phyloP scores from a whole-genome alignment of 306 rosid species.

The Coriaria nepalensis region DNA sequence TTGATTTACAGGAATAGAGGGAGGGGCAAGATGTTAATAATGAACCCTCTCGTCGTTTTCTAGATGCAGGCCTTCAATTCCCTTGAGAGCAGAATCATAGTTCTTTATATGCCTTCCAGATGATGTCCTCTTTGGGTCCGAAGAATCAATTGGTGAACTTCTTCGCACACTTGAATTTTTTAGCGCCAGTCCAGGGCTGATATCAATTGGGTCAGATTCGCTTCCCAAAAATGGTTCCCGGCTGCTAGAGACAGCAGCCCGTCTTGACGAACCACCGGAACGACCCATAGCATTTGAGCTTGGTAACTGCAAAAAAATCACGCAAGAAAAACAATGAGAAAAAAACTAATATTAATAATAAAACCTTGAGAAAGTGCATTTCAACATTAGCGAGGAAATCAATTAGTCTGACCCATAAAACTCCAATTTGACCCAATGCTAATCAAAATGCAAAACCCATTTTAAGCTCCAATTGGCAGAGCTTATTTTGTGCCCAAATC shows the following conservation, averaged over 20 bases:
- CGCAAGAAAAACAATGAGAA: background rate
- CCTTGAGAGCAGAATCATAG: constrained; percentile 62
- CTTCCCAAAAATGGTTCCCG: constrained; percentile 57
- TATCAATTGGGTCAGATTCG: constrained; percentile 61
- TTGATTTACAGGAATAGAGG: constrained; percentile 21
- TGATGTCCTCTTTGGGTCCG: constrained; percentile 46
- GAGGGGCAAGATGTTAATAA: constrained; percentile 19
- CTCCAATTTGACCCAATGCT: no score
- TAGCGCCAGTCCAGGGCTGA: constrained; percentile 58
- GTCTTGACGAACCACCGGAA: constrained; percentile 80
- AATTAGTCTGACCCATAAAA: no score
- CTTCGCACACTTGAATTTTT: constrained; percentile 57
- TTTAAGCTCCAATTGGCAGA: no score
- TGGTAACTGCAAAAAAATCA: constrained; percentile 36
- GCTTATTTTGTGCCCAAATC: no score
- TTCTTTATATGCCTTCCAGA: constrained; percentile 52
- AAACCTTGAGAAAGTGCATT: no score
- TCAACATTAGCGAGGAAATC: no score
- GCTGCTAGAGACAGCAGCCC: constrained; percentile 64
- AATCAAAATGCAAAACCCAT: no score
- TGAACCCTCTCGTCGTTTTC: constrained; percentile 67
- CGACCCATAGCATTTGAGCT: constrained; percentile 45
- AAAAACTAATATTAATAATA: no score
- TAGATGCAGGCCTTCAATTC: constrained; percentile 66
- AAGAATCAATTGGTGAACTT: constrained; percentile 52